Percentiles rank a stretch among this genome's conserved stretches.
Evolutionary conservation across 805 yeast genomes (phyloP).

Genomic region (Kluyveromyces starmeri): DNA sequence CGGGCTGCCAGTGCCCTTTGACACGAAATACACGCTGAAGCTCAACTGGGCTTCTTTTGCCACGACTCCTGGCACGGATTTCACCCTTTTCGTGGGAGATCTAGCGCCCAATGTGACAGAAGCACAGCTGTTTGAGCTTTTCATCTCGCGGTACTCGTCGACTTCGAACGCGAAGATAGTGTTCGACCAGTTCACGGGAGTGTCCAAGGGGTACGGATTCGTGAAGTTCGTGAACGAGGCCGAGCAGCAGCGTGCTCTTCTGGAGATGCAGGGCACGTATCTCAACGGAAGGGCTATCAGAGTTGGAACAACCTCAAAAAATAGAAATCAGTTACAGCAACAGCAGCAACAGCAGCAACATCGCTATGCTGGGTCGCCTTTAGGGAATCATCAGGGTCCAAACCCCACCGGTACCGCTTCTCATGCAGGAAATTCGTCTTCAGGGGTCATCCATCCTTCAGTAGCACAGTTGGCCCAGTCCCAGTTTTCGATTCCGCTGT

Average conservation of each 20-base stretch:
- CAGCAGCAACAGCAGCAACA: constrained; percentile 13
- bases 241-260: constrained; percentile 63
- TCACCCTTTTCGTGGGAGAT: constrained; percentile 81
- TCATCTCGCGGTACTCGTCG: constrained; percentile 62
- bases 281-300: constrained; percentile 70
- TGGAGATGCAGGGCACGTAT: constrained; percentile 74
- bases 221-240: constrained; percentile 60
- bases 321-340: constrained; percentile 20
- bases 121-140: constrained; percentile 49
- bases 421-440: background rate
- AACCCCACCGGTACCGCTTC: constrained; percentile 6
- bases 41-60: constrained; percentile 66
- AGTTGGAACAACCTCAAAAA: constrained; percentile 59
- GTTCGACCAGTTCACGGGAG: constrained; percentile 60
- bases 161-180: constrained; percentile 71
- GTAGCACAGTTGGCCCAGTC: constrained; percentile 9
- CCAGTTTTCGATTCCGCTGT: constrained; percentile 27
- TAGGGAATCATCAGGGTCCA: constrained; percentile 14
- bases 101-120: constrained; percentile 68
- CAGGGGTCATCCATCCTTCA: background rate
- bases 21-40: constrained; percentile 45
- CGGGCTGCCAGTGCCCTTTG: constrained; percentile 60
- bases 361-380: constrained; percentile 8
- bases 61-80: constrained; percentile 31
- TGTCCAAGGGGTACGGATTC: constrained; percentile 82